Conservation (phyloP, 2,329 filamentous ascomycete genomes). For the Colletotrichum endophyticum region DNA sequence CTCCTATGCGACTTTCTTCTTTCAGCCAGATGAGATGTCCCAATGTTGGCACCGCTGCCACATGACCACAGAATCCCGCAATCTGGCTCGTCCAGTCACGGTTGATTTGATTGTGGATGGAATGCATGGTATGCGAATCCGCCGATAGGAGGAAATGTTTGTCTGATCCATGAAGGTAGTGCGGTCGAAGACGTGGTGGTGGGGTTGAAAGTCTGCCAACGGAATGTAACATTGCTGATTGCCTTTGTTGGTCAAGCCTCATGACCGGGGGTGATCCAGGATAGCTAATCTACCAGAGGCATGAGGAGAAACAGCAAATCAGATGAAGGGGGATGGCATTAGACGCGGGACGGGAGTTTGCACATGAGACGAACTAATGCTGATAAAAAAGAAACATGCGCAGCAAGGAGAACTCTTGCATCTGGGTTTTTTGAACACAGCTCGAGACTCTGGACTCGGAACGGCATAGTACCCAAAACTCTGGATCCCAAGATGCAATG, state of each 20-base stretch:
- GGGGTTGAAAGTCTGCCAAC: background rate
- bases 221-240: conserved; percentile 19
- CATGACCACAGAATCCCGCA: conserved; percentile 1
- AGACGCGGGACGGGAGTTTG: background rate
- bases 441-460: background rate
- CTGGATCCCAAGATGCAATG: background rate
- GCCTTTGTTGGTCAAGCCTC: conserved; percentile 17
- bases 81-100: conserved; percentile 1
- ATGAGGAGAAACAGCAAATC: background rate
- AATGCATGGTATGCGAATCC: background rate
- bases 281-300: conserved; percentile 7
- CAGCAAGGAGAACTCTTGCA: background rate
- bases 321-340: conserved; percentile 2
- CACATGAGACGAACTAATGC: conserved; percentile 3
- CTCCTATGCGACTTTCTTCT: background rate
- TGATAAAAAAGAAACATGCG: background rate
- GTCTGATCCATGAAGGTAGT: background rate
- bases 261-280: background rate
- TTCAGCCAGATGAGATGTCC: background rate
- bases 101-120: background rate
- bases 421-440: background rate
- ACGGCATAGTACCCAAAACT: background rate
- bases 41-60: background rate
- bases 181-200: background rate
- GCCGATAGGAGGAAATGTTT: conserved; percentile 21